Base-by-base conservation (phyloP, 495 filamentous ascomycete genomes). In the Penicillium waksmanii region DNA sequence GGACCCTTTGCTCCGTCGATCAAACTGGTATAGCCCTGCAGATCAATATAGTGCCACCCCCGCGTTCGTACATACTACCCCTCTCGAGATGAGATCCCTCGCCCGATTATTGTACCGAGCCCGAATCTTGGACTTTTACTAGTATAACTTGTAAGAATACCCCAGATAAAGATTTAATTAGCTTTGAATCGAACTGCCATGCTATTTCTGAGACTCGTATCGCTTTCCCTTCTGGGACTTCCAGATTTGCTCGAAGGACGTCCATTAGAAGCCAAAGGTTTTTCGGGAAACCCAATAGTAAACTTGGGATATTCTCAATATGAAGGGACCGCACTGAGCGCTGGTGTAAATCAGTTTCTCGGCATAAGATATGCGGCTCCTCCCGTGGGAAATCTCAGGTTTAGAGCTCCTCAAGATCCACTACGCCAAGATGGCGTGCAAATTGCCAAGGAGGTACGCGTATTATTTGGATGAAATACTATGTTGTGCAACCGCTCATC, bases 331-430 rank as follows among this genome's bases (percentile, higher is more conserved):
- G 52, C 64, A 3, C 61, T 73, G 11, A 18, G 55, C 15, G 71
- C 73, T 56, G 82, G 82, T 8, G 66, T 87, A 27, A 79, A 79
- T 8, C 74, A 85, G 64, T 89, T 80, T 76, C 71, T 85, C 2
- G 85, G 85, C 1, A 82, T 89, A 40, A 79, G 85, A 44, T 89
- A 80, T 68, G 85, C 84, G 10, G 78, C 78, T 2, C 66, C 84
- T 6, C 83, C 85, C 5, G 35, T 84, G 13, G 78, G 78, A 5
- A 64, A 82, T 13, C 61, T 86, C 35, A 73, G 85, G 51, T 88
- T 87, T 56, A 67, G 74, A 34, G 80, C 80, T n/a, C 85, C 85
- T 2, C 60, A 73, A 33, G 77, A 84, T 58, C 84, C 84, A 0
- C 64, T 65, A 8, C 54, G 57, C 7, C 72, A 63, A 9, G 50